Conservation (phyloP, 208 protist genomes). For the Crithidia sp. region DNA sequence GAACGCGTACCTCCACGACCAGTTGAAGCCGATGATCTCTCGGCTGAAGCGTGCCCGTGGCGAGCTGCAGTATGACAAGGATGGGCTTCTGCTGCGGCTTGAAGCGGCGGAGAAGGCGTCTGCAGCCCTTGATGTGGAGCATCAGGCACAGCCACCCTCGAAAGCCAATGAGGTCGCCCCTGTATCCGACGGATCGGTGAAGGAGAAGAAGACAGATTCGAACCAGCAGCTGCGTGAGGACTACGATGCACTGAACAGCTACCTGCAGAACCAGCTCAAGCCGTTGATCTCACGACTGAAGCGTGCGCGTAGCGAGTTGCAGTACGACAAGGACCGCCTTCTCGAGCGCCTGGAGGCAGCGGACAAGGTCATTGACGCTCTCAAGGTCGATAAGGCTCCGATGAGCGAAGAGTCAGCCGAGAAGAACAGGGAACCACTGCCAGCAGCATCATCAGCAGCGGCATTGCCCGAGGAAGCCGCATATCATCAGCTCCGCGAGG, state of each 20-base stretch:
- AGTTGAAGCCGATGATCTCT: conserved; percentile 25
- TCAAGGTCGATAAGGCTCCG: conserved; percentile 12
- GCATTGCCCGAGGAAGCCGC: too few relatives aligned
- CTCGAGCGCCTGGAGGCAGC: not conserved
- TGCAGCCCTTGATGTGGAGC: not conserved
- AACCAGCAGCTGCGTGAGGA: conserved; percentile 28
- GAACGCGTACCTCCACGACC: conserved; percentile 21
- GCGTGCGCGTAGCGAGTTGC: conserved; percentile 23
- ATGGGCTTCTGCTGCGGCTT: not conserved
- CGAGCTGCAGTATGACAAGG: conserved; percentile 14
- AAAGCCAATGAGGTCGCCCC: not conserved
- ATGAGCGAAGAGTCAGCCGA: too few relatives aligned
- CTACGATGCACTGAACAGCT: conserved; percentile 30
- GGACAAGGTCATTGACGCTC: not conserved
- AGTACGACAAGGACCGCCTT: conserved; percentile 25
- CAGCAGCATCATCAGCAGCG: too few relatives aligned
- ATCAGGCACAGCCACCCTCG: not conserved
- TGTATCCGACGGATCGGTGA: not conserved
- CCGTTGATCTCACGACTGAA: conserved; percentile 15
- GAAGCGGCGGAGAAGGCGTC: not conserved
- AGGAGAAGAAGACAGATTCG: conserved; percentile 27
- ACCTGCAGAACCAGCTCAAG: conserved; percentile 25
- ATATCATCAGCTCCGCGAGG: too few relatives aligned
- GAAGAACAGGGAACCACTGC: too few relatives aligned
- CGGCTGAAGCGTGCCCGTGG: conserved; percentile 10